Base-by-base conservation (phyloP, 2,329 filamentous ascomycete genomes). In the Calonectria montana region DNA sequence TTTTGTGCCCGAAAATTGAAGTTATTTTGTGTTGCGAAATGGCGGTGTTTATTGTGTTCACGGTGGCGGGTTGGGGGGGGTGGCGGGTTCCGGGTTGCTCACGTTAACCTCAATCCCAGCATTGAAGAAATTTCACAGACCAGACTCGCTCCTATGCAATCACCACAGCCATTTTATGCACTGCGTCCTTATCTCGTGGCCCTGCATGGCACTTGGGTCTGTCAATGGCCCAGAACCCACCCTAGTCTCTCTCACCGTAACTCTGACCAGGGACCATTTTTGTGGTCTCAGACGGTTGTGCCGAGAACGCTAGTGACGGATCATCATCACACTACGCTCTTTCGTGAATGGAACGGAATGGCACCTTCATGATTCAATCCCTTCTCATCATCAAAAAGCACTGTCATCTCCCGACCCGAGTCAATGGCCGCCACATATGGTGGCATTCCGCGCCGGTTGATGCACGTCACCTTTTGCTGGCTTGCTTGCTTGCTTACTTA, bases 241-340 rank as follows among this genome's bases (percentile, higher is more conserved):
- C 53, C 53, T 57, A 57, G 53, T 57, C 53, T 13, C 53, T 37
- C 53, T 57, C 53, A 57, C 53, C 53, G 53, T 57, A 57, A 57
- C 53, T 57, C 53, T 57, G 53, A 57, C 53, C n/a, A 57, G 53
- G 53, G 53, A 57, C 53, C 53, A 57, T 57, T 57, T 57, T 57
- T 57, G n/a, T 57, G 53, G 53, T 57, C 53, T 57, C 53, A 57
- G 53, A 57, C 53, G n/a, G 45, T 48, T 57, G 53, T 35, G 53
- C 53, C 53, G 29, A 57, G 53, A 37, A 9, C 53, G 53, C 53
- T 57, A 57, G 53, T 57, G 53, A 57, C 53, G 53, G 53, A 57
- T 57, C 53, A 57, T 57, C 53, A 37, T 57, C 53, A 57, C 53
- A 57, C 53, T 57, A 35, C 50, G 27, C 27, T 55, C 27, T 35